phyloP scores from a whole-genome alignment of 2,329 filamentous ascomycete genomes.

The Calonectria pseudoreteaudii region DNA sequence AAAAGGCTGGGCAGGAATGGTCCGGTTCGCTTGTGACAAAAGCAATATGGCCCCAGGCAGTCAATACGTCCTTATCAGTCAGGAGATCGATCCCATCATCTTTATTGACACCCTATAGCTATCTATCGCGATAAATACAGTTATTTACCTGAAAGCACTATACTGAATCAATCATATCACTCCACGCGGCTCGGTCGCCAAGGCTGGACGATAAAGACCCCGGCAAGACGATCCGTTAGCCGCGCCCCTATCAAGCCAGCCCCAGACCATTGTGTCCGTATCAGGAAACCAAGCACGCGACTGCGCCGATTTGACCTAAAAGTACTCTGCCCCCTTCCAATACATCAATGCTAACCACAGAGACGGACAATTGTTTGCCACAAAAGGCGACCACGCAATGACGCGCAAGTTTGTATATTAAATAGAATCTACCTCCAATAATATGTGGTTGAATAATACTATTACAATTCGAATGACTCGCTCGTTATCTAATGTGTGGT shows the following conservation, averaged over 20 bases:
- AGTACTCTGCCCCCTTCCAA: background rate
- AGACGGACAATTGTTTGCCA: background rate
- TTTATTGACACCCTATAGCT: background rate
- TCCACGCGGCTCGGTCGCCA: background rate
- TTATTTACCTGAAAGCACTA: background rate
- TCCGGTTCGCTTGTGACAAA: too few relatives aligned
- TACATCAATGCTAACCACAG: background rate
- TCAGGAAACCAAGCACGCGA: too few relatives aligned
- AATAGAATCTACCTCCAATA: background rate
- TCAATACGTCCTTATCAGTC: background rate
- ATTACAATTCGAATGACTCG: background rate
- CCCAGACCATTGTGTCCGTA: too few relatives aligned
- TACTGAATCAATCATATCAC: background rate
- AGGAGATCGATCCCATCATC: background rate
- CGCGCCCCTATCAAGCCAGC: background rate
- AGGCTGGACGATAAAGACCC: background rate
- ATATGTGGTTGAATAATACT: background rate
- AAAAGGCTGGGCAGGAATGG: too few relatives aligned
- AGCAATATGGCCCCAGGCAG: background rate
- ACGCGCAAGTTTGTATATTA: background rate
- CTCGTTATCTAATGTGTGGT: background rate
- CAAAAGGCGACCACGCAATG: background rate
- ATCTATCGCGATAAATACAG: background rate
- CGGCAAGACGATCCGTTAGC: background rate
- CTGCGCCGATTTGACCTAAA: background rate